Evolutionary conservation across 371 early-diverging fungal species (phyloP).

Genomic region (Mortierella sp.): DNA sequence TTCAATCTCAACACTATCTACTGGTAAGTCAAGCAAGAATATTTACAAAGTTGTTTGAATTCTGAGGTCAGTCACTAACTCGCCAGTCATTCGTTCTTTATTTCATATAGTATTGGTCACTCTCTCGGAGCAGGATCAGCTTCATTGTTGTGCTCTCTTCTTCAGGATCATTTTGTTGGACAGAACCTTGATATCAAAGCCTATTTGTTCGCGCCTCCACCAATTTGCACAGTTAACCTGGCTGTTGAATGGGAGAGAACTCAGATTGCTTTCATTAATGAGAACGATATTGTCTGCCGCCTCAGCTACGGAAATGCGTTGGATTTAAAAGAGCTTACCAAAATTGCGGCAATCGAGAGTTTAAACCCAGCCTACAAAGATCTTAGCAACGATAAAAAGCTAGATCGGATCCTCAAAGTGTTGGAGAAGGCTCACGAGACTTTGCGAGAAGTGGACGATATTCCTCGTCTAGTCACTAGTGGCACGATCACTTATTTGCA

Average conservation of each 20-base stretch:
- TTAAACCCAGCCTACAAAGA: conserved; percentile 38
- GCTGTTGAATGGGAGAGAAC: conserved; percentile 72
- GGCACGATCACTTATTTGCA: conserved; percentile 48
- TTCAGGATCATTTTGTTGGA: conserved; percentile 50
- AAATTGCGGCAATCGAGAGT: conserved; percentile 61
- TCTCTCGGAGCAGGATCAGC: conserved; percentile 87
- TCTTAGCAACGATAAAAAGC: conserved; percentile 27
- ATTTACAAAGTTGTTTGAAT: background rate
- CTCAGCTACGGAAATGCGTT: conserved; percentile 79
- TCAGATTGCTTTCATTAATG: conserved; percentile 81
- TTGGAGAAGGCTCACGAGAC: conserved; percentile 40
- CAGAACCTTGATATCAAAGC: conserved; percentile 59
- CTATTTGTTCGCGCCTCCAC: conserved; percentile 75
- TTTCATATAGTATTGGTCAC: conserved; percentile 78
- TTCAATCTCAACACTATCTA: conserved; percentile 54
- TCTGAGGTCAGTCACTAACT: background rate
- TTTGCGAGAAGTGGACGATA: conserved; percentile 37
- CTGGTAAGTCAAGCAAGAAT: conserved; percentile 22
- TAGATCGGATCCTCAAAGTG: conserved; percentile 31
- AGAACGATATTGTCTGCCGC: conserved; percentile 82
- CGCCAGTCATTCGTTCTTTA: background rate
- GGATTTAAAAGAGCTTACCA: conserved; percentile 73
- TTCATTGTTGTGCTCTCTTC: conserved; percentile 69
- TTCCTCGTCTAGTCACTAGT: conserved; percentile 41
- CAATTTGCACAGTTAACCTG: conserved; percentile 75